Evolutionary conservation across 2,329 filamentous ascomycete species (phyloP), one percentile per base, ranked within the genome.

Genomic region (Claviceps purpurea): DNA sequence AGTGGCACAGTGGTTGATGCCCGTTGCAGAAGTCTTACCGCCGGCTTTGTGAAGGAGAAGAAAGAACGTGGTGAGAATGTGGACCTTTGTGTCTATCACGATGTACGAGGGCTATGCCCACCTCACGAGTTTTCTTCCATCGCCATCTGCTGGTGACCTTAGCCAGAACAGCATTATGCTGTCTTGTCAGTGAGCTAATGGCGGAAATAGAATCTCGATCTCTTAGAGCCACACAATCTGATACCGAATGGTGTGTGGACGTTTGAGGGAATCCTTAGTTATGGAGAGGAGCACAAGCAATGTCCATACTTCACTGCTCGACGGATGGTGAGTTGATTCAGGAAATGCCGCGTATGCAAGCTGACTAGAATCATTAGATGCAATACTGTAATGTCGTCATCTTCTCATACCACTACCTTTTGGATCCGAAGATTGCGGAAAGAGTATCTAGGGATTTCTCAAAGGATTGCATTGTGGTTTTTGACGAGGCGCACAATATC

Each of bases 301-400:
- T 98, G 93, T 60, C 93, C 93, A 0, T 98, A 98, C 66, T 98
- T 98, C 61, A 96, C 91, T 14, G 87, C 89, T 14, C 79, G 93
- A 54, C 82, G 93, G 57, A 98, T 98, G 93, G 86, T 88, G 68
- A 62, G 74, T 30, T n/a, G 26, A 14, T 16, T 14, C 47, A 38
- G 3, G 10, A 44, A 18, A 26, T 7, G 8, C 37, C 38, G 7
- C 14, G 18, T 39, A 26, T 55, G 59, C 22, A 57, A 55, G 39
- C 45, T 51, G 26, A 55, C 50, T 26, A 30, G 14, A 8, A 14
- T 41, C 37, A 8, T 37, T 57, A 89, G 85, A 97, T 98, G 91
- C 85, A 93, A 62, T 97, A 90, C 64, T 98, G 93, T 77, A 97
- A 98, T 65, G 89, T 98, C 64, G 96, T 98, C 63, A 98, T 98